phyloP scores from a whole-genome alignment of 768 basidiomycete genomes.

The Agrocybe praecox region DNA sequence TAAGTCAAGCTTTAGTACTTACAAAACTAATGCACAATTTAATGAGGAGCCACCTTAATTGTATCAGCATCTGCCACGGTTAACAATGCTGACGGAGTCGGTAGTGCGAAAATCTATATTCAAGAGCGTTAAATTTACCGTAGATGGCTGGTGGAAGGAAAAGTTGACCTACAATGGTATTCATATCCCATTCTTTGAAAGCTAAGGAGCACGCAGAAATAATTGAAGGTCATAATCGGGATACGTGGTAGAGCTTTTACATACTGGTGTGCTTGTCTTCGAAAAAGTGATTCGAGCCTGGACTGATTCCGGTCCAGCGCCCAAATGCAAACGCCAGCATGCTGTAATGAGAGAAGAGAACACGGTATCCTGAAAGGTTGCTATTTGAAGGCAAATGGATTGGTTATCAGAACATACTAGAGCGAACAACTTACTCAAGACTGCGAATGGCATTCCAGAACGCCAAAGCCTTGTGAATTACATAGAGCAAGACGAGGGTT shows the following conservation, averaged over 20 bases:
- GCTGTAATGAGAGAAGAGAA: not conserved
- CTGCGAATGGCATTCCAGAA: not conserved
- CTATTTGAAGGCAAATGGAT: not conserved
- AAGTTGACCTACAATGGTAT: not conserved
- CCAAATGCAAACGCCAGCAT: not conserved
- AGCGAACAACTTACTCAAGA: not conserved
- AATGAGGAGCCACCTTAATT: not conserved
- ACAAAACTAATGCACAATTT: not conserved
- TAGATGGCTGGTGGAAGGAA: not conserved
- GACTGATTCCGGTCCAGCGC: not conserved
- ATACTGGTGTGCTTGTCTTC: conserved; percentile 2
- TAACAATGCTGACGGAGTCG: not conserved
- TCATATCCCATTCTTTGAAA: conserved; percentile 7
- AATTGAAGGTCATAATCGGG: not conserved
- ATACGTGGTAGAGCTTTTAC: not conserved
- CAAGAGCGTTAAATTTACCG: not conserved
- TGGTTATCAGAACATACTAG: not conserved
- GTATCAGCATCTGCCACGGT: conserved; percentile 4
- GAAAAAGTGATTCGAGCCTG: conserved; percentile 5
- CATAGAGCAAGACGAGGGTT: not conserved
- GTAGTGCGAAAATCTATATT: conserved; percentile 2
- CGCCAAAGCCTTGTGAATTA: not conserved
- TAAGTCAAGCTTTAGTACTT: not conserved
- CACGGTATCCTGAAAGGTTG: conserved; percentile 1
- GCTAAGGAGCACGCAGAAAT: not conserved